These are phyloP conservation scores for Rhynchosporium graminicola DNA, from an alignment of 2,329 filamentous ascomycete species.

Conservation along the genomic window DNA sequence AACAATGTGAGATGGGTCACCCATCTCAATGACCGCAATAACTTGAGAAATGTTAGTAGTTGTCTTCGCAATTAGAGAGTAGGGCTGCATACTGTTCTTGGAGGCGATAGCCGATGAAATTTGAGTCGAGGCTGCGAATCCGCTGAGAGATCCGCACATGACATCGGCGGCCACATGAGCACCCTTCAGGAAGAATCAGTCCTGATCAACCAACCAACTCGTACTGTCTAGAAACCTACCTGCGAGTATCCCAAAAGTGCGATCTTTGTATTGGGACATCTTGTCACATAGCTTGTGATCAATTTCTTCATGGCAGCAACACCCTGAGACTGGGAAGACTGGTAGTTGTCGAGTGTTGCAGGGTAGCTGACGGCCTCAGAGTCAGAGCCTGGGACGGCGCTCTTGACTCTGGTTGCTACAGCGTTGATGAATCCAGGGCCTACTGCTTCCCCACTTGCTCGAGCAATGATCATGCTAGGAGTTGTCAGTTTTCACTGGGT, in stretches of 20 bases:
- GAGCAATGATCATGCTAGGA: conserved; percentile 35
- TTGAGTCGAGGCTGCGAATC: conserved; percentile 24
- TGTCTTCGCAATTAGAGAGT: not conserved
- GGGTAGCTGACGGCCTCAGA: conserved; percentile 39
- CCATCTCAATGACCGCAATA: conserved; percentile 26
- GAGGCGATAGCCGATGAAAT: conserved; percentile 2
- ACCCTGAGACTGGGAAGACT: conserved; percentile 36
- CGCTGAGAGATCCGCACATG: conserved; percentile 31
- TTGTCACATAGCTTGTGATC: conserved; percentile 35
- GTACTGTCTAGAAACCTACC: conserved; percentile 11
- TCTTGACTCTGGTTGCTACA: conserved; percentile 37
- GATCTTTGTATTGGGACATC: conserved; percentile 36
- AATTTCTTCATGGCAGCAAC: conserved; percentile 36
- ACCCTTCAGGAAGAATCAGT: conserved; percentile 1
- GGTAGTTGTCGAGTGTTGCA: conserved; percentile 32
- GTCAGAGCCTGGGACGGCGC: conserved; percentile 38
- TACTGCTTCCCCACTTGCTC: conserved; percentile 36
- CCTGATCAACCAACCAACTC: not conserved
- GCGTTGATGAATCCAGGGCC: conserved; percentile 37
- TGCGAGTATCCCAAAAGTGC: conserved; percentile 41
- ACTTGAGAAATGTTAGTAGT: not conserved
- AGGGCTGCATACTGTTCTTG: not conserved
- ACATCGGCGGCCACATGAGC: conserved; percentile 30
- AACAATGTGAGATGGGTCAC: conserved; percentile 39
- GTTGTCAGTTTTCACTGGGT: not conserved